These are phyloP conservation scores for Fusarium sp. DNA, from an alignment of 2,329 filamentous ascomycete genomes.

Conservation along the genomic window DNA sequence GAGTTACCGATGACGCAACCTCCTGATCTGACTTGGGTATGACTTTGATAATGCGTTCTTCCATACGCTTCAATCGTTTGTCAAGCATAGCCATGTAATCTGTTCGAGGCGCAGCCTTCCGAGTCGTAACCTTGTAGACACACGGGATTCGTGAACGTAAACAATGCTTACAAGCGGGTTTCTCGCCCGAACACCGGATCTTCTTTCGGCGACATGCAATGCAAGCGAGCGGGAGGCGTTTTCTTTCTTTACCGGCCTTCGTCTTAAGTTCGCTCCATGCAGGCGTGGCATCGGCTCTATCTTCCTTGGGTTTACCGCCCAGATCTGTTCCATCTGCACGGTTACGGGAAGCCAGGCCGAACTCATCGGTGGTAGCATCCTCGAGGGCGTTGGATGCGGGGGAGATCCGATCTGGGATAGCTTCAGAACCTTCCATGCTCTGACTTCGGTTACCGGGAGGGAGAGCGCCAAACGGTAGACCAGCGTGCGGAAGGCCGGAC, in stretches of 20 bases:
- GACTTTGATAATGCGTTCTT: constrained; percentile 95
- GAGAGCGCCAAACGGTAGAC: constrained; percentile 40
- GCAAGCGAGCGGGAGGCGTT: constrained; percentile 90
- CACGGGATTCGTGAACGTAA: constrained; percentile 91
- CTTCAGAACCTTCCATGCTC: constrained; percentile 58
- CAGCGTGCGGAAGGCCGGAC: constrained; percentile 38
- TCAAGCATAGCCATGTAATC: constrained; percentile 99
- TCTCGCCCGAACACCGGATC: constrained; percentile 97
- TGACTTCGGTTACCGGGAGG: constrained; percentile 41
- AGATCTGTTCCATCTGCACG: constrained; percentile 65
- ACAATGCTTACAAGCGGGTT: constrained; percentile 97
- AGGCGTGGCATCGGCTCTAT: constrained; percentile 68
- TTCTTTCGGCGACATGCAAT: constrained; percentile 97
- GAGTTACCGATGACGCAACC: constrained; percentile 72
- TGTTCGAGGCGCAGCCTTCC: constrained; percentile 92
- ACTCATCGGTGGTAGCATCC: constrained; percentile 68
- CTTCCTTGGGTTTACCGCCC: constrained; percentile 64
- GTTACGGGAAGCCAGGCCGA: constrained; percentile 61
- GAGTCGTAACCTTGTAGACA: constrained; percentile 95
- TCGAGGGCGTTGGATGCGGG: constrained; percentile 61
- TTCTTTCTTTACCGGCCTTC: constrained; percentile 94
- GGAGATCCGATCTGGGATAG: constrained; percentile 56
- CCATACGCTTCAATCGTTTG: constrained; percentile 95
- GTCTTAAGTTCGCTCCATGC: constrained; percentile 87
- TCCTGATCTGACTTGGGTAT: constrained; percentile 88